Conservation (phyloP, 2,329 filamentous ascomycete genomes). For the Metarhizium humberi region DNA sequence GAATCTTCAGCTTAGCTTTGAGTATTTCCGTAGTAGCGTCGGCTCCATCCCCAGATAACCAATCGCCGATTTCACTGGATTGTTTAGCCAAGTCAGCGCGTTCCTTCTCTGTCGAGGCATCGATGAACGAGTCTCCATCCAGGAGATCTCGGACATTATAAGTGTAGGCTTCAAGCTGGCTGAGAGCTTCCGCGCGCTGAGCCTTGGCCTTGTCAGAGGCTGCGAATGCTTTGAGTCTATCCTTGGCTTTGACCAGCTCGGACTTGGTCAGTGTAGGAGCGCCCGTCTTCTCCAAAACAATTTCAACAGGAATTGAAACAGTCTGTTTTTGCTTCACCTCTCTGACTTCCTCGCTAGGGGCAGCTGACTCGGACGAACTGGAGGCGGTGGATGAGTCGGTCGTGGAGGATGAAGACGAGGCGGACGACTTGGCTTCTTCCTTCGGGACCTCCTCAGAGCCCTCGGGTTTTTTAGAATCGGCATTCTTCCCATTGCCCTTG, state of each 20-base stretch:
- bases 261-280: conserved; percentile 38
- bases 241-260: conserved; percentile 45
- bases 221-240: conserved; percentile 76
- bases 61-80: conserved; percentile 65
- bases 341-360: conserved; percentile 35
- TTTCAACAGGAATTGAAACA: conserved; percentile 42
- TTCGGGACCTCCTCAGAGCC: conserved; percentile 31
- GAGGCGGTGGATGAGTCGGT: conserved; percentile 18
- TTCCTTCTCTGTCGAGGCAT: conserved; percentile 59
- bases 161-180: conserved; percentile 87
- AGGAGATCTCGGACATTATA: conserved; percentile 82
- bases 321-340: conserved; percentile 52
- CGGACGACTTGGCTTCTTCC: conserved; percentile 25
- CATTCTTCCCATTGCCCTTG: conserved; percentile 51
- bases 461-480: conserved; percentile 23
- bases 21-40: conserved; percentile 68
- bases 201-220: conserved; percentile 70
- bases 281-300: conserved; percentile 40
- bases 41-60: conserved; percentile 80
- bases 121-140: conserved; percentile 64
- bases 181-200: conserved; percentile 76
- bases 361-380: conserved; percentile 31
- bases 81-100: conserved; percentile 58
- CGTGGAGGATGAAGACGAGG: conserved; percentile 1
- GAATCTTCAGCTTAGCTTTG: conserved; percentile 63